Evolutionary conservation across 345 rosid genomes (phyloP).

Genomic region (Hibiscus mutabilis): DNA sequence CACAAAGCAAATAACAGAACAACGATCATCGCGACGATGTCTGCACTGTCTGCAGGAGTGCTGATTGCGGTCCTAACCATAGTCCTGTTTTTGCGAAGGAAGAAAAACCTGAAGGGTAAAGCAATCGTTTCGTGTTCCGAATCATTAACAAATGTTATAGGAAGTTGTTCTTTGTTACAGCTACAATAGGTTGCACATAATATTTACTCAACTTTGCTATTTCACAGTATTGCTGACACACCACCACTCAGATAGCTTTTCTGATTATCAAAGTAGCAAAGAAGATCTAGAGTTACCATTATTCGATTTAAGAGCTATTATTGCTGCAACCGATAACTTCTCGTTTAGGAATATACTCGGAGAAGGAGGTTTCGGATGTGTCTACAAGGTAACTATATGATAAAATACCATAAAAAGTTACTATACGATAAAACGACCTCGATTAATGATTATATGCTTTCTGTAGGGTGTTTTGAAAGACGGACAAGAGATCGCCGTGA

Average conservation of each 20-base stretch:
- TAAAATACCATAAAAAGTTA: neutral
- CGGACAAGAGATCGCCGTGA: slow-evolving; percentile 15
- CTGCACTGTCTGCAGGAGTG: neutral
- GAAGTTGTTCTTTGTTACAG: neutral
- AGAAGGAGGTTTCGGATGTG: slow-evolving; percentile 41
- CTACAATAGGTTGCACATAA: neutral
- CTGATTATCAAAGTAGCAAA: slow-evolving; percentile 7
- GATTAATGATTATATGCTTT: neutral
- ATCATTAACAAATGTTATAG: too few relatives aligned
- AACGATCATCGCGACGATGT: neutral
- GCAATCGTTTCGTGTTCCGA: neutral
- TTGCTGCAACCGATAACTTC: slow-evolving; percentile 24
- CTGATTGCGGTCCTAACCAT: neutral
- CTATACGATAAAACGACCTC: neutral
- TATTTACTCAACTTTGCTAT: neutral
- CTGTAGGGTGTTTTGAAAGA: slow-evolving; percentile 5
- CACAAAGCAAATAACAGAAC: neutral
- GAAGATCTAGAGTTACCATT: slow-evolving; percentile 29
- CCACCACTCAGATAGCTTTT: neutral
- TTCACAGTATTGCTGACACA: neutral
- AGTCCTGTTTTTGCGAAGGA: neutral
- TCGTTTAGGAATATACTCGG: slow-evolving; percentile 23
- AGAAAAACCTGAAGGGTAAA: neutral
- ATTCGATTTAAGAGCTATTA: slow-evolving; percentile 22
- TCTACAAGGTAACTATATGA: slow-evolving; percentile 28